Conservation (phyloP, 2,329 filamentous ascomycete species). For the Nemania sp. region DNA sequence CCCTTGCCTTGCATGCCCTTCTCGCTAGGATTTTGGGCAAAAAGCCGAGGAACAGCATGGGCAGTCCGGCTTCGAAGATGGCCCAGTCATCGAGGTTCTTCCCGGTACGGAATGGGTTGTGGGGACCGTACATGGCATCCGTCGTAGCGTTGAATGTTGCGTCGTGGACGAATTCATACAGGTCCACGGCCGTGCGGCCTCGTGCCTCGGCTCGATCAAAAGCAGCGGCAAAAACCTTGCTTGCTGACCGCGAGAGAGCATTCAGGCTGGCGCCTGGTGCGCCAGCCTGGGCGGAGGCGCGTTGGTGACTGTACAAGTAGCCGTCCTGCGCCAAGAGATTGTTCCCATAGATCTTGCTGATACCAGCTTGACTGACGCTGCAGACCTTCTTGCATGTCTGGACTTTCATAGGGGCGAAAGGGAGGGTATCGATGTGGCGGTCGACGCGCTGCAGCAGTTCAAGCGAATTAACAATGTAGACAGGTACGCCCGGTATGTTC, state of each 20-base stretch:
- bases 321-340: slow-evolving; percentile 20
- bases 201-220: slow-evolving; percentile 18
- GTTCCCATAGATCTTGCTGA: slow-evolving; percentile 17
- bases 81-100: slow-evolving; percentile 10
- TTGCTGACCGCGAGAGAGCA: slow-evolving; percentile 18
- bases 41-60: slow-evolving; percentile 7
- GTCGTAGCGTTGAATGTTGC: slow-evolving; percentile 9
- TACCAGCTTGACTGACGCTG: slow-evolving; percentile 19
- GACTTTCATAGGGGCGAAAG: slow-evolving; percentile 15
- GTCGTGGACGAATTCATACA: slow-evolving; percentile 8
- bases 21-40: slow-evolving; percentile 10
- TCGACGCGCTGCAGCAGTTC: slow-evolving; percentile 20
- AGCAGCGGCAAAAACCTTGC: slow-evolving; percentile 16
- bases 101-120: slow-evolving; percentile 11
- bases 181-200: slow-evolving; percentile 18
- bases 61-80: background rate
- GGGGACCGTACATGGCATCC: slow-evolving; percentile 11
- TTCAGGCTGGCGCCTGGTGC: slow-evolving; percentile 16
- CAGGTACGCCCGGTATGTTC: slow-evolving; percentile 14
- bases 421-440: slow-evolving; percentile 22
- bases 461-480: slow-evolving; percentile 24
- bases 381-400: slow-evolving; percentile 18
- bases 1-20: slow-evolving; percentile 1
- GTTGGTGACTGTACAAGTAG: slow-evolving; percentile 18
- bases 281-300: slow-evolving; percentile 16